These are phyloP conservation scores for Colletotrichum sojae DNA, from an alignment of 2,329 filamentous ascomycete species.

Conservation along the genomic window DNA sequence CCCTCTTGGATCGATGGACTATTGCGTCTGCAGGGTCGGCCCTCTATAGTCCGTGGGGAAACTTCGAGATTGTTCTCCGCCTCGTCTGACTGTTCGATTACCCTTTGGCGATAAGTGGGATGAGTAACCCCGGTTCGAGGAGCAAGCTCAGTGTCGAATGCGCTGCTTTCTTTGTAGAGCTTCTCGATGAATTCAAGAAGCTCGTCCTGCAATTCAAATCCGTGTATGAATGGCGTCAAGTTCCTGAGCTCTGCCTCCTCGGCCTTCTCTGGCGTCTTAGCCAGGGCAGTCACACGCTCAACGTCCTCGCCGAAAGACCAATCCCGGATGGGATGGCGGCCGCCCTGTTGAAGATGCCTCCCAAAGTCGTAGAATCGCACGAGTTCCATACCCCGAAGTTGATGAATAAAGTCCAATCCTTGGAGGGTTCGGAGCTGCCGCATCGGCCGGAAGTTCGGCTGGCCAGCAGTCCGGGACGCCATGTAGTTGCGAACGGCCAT, in stretches of 20 bases:
- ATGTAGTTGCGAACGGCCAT: conserved; percentile 43
- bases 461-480: conserved; percentile 48
- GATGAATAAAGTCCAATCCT: conserved; percentile 60
- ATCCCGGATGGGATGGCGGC: conserved; percentile 46
- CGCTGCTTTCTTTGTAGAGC: conserved; percentile 7
- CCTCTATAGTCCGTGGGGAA: background rate
- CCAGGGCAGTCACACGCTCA: conserved; percentile 43
- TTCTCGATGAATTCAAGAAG: background rate
- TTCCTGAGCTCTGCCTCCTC: conserved; percentile 44
- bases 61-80: background rate
- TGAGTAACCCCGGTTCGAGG: background rate
- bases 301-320: conserved; percentile 52
- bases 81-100: background rate
- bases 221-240: conserved; percentile 36
- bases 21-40: background rate
- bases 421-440: conserved; percentile 58
- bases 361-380: conserved; percentile 59
- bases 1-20: background rate
- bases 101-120: background rate
- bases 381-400: conserved; percentile 59
- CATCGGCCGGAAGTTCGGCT: conserved; percentile 56
- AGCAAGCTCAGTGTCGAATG: conserved; percentile 18
- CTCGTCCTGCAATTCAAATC: background rate
- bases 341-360: conserved; percentile 23
- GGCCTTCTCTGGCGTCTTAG: conserved; percentile 42